phyloP scores from a whole-genome alignment of 2,329 filamentous ascomycete genomes.

The Clonostachys byssicola region DNA sequence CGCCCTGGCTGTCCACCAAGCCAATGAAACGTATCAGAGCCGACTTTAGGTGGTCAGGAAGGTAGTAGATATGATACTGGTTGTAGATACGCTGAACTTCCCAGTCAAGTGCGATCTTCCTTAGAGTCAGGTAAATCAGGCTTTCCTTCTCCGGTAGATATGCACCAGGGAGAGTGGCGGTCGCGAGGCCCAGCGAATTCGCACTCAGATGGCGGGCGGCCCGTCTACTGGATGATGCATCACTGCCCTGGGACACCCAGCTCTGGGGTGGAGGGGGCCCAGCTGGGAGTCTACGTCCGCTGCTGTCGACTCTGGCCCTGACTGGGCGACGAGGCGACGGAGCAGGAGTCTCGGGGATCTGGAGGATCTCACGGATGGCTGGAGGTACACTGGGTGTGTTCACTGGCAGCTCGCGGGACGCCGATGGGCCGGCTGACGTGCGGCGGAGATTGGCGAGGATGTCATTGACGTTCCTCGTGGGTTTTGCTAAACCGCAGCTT shows the following conservation, averaged over 20 bases:
- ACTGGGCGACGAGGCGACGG: constrained; percentile 41
- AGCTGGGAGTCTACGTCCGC: constrained; percentile 48
- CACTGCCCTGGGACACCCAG: constrained; percentile 34
- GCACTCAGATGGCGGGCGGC: not conserved
- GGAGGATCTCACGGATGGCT: constrained; percentile 52
- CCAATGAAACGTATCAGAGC: constrained; percentile 47
- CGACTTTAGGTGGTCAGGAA: constrained; percentile 49
- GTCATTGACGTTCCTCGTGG: constrained; percentile 49
- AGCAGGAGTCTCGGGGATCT: constrained; percentile 52
- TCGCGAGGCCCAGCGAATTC: not conserved
- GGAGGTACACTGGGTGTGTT: constrained; percentile 53
- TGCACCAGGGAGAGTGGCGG: constrained; percentile 32
- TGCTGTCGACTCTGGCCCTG: constrained; percentile 34
- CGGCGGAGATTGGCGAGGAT: constrained; percentile 54
- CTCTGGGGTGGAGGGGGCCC: constrained; percentile 57
- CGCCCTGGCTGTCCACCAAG: constrained; percentile 34
- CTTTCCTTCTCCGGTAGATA: constrained; percentile 39
- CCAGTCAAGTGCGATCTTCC: constrained; percentile 50
- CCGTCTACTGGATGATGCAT: constrained; percentile 2
- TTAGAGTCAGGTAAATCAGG: constrained; percentile 46
- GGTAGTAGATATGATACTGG: constrained; percentile 48
- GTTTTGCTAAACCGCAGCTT: too few relatives aligned
- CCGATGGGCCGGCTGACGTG: constrained; percentile 22
- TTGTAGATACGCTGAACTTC: constrained; percentile 50
- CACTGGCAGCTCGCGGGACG: constrained; percentile 18